Conservation (phyloP, 176 grass and related monocot species). For the Oryza brachyantha region DNA sequence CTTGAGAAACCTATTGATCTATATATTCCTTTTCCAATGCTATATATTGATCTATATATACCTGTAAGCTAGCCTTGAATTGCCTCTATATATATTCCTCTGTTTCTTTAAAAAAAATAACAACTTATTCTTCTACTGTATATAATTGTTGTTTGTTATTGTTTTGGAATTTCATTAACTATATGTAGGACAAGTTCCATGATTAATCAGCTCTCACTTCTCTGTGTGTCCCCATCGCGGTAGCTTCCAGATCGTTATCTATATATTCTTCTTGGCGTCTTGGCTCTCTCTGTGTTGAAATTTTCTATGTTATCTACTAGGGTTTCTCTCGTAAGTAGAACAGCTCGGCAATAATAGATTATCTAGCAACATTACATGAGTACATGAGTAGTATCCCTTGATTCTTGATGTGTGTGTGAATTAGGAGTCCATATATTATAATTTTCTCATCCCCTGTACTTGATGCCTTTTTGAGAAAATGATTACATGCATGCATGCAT, state of each 20-base stretch:
- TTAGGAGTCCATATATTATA: too few relatives aligned
- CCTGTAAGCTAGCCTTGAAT: too few relatives aligned
- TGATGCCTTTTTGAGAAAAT: too few relatives aligned
- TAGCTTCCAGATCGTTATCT: conserved; percentile 11
- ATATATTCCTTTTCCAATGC: too few relatives aligned
- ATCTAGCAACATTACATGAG: not conserved
- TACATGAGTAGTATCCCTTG: too few relatives aligned
- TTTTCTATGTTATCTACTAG: not conserved
- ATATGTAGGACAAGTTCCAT: not conserved
- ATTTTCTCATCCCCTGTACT: too few relatives aligned
- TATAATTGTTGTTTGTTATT: not conserved
- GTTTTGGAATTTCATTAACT: not conserved
- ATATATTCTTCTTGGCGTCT: conserved; percentile 7
- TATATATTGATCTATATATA: too few relatives aligned
- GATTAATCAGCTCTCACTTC: not conserved
- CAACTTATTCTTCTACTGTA: too few relatives aligned
- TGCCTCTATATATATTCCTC: too few relatives aligned
- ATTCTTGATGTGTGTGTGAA: too few relatives aligned
- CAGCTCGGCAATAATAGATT: not conserved
- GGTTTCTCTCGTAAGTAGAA: not conserved
- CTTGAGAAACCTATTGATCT: not conserved
- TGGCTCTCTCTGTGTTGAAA: not conserved
- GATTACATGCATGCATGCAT: too few relatives aligned
- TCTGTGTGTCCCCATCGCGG: not conserved
- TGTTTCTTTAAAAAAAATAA: too few relatives aligned